These are phyloP conservation scores for Lentinula lateritia DNA, from an alignment of 768 basidiomycete species.

Conservation along the genomic window DNA sequence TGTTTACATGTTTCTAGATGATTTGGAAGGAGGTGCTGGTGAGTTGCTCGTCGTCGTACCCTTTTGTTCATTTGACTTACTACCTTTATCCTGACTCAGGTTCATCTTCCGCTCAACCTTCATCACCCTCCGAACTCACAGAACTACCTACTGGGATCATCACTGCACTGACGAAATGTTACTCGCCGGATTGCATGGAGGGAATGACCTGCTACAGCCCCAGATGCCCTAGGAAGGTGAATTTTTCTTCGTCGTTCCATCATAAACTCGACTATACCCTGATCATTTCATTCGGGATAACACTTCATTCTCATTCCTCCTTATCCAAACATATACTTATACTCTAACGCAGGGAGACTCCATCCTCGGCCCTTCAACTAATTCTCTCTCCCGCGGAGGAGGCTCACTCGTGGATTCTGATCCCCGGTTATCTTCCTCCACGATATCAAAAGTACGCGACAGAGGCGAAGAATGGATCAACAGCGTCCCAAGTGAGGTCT, in stretches of 20 bases:
- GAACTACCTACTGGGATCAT: slow-evolving; percentile 85
- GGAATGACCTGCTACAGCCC: slow-evolving; percentile 78
- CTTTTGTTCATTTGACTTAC: neutral
- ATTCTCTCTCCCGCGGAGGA: neutral
- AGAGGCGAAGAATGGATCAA: slow-evolving; percentile 36
- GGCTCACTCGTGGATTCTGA: neutral
- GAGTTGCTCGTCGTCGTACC: neutral
- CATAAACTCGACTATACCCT: too few species aligned
- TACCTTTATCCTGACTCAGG: slow-evolving; percentile 1
- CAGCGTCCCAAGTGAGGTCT: slow-evolving; percentile 34
- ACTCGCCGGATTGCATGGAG: slow-evolving; percentile 80
- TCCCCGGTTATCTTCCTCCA: slow-evolving; percentile 2
- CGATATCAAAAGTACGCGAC: neutral
- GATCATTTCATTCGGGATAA: neutral
- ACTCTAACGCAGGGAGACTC: slow-evolving; percentile 23
- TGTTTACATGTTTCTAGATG: slow-evolving; percentile 90
- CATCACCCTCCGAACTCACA: slow-evolving; percentile 23
- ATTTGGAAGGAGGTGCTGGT: slow-evolving; percentile 47
- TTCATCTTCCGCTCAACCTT: slow-evolving; percentile 30
- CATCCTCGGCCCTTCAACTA: slow-evolving; percentile 17
- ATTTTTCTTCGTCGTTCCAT: too few species aligned
- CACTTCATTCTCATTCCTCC: neutral
- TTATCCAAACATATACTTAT: neutral
- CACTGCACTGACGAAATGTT: slow-evolving; percentile 87
- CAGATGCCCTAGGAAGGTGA: slow-evolving; percentile 57